These are phyloP conservation scores for Dictyostelium firmibasis DNA, from an alignment of 78 protist species.

Conservation along the genomic window DNA sequence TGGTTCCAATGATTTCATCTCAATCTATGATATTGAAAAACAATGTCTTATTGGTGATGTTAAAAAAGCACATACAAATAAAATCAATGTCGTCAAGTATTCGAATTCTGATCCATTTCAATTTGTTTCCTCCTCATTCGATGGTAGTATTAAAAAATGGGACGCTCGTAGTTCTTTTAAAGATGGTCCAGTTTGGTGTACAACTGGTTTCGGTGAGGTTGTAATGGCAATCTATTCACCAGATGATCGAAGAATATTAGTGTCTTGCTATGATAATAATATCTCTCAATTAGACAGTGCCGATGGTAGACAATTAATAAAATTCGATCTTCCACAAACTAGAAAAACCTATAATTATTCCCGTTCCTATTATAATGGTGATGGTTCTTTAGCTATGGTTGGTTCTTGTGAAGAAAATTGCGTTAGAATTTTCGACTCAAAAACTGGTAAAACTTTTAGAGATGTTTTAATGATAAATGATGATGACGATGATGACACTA, in stretches of 20 bases:
- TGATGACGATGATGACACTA: background rate
- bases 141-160: slow-evolving; percentile 4
- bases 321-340: background rate
- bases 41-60: background rate
- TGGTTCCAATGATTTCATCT: background rate
- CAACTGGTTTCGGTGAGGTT: background rate
- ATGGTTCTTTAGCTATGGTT: background rate
- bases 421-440: background rate
- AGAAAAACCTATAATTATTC: background rate
- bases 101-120: background rate
- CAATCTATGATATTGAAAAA: slow-evolving; percentile 1
- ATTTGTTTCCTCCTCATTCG: background rate
- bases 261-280: background rate
- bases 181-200: background rate
- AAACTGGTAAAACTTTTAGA: background rate
- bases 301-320: background rate
- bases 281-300: background rate
- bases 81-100: slow-evolving; percentile 3
- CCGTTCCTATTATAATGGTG: background rate
- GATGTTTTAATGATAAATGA: background rate
- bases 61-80: background rate
- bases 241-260: background rate
- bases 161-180: background rate
- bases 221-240: background rate
- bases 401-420: slow-evolving; percentile 10